Evolutionary conservation across 257 asterid species (phyloP).

Genomic region (Plantago ovata): DNA sequence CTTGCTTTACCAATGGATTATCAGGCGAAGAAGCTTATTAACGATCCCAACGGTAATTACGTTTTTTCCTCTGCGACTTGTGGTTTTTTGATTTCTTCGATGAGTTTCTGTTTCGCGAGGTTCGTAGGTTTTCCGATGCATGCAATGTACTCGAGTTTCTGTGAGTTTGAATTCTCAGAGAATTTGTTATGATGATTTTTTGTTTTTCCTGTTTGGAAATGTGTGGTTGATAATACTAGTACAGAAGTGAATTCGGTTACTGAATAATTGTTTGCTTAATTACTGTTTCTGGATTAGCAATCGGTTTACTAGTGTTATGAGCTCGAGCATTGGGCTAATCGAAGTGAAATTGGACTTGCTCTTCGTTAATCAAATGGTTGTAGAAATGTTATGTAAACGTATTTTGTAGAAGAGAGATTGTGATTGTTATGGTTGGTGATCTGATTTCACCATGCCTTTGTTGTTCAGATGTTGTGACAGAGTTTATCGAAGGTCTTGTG

Average conservation of each 20-base stretch:
- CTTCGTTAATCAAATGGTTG: too few relatives aligned
- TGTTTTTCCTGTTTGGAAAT: conserved; percentile 6
- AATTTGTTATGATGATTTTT: conserved; percentile 17
- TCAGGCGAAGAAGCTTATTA: conserved; percentile 80
- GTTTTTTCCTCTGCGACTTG: conserved; percentile 8
- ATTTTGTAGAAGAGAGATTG: too few relatives aligned
- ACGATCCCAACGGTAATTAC: conserved; percentile 73
- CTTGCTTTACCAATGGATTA: conserved; percentile 52
- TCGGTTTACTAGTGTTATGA: too few relatives aligned
- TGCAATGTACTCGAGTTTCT: conserved; percentile 21
- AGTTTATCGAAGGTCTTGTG: conserved; percentile 91
- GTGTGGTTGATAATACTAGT: background rate
- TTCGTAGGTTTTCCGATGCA: conserved; percentile 23
- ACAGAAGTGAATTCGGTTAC: conserved; percentile 1
- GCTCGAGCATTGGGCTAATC: too few relatives aligned
- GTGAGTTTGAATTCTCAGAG: background rate
- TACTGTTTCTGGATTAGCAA: too few relatives aligned
- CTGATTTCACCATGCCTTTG: conserved; percentile 14
- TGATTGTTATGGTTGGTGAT: background rate
- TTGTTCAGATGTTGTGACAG: conserved; percentile 83
- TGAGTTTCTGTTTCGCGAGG: conserved; percentile 6
- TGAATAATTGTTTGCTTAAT: too few relatives aligned
- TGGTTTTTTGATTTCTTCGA: conserved; percentile 3
- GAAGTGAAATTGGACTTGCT: too few relatives aligned
- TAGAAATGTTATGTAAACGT: too few relatives aligned